Conservation (phyloP, 768 basidiomycete genomes). For the Mycena vitilis region DNA sequence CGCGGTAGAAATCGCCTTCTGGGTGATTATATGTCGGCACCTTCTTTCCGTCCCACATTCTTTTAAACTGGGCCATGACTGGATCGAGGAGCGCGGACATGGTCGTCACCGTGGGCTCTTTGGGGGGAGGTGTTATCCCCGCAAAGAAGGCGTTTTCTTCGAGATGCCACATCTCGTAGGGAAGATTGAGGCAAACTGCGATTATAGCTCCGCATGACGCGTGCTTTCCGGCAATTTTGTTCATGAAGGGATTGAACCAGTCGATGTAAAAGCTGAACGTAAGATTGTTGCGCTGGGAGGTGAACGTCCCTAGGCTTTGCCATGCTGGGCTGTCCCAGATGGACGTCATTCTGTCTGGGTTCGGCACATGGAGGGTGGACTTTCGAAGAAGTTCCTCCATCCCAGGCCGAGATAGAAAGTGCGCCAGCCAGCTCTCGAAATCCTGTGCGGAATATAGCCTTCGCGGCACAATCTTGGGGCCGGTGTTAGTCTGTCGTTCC, state of each 20-base stretch:
- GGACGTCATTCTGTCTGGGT: slow-evolving; percentile 21
- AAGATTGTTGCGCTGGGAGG: slow-evolving; percentile 27
- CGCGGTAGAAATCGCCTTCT: slow-evolving; percentile 28
- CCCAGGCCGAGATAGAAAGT: slow-evolving; percentile 28
- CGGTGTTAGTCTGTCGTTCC: slow-evolving; percentile 19
- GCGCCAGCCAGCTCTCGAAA: slow-evolving; percentile 23
- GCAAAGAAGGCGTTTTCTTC: slow-evolving; percentile 37
- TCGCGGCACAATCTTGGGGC: slow-evolving; percentile 26
- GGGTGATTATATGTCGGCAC: slow-evolving; percentile 30
- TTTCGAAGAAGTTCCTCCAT: slow-evolving; percentile 27
- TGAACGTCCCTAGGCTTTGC: slow-evolving; percentile 29
- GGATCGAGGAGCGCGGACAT: slow-evolving; percentile 21
- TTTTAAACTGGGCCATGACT: slow-evolving; percentile 13
- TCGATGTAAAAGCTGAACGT: slow-evolving; percentile 24
- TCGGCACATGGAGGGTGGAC: slow-evolving; percentile 19
- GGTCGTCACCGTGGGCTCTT: slow-evolving; percentile 26
- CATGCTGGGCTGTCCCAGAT: slow-evolving; percentile 32
- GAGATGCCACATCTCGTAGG: slow-evolving; percentile 35
- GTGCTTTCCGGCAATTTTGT: slow-evolving; percentile 34
- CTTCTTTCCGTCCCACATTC: slow-evolving; percentile 21
- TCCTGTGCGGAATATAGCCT: slow-evolving; percentile 19
- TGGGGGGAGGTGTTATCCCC: slow-evolving; percentile 35
- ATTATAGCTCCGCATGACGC: slow-evolving; percentile 32
- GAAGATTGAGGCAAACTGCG: slow-evolving; percentile 42
- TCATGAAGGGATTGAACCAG: slow-evolving; percentile 40